Percentiles rank a stretch among this genome's conserved stretches.
Evolutionary conservation across 108 stramenopile species (phyloP).

Genomic region (Hondaea fermentalgiana): DNA sequence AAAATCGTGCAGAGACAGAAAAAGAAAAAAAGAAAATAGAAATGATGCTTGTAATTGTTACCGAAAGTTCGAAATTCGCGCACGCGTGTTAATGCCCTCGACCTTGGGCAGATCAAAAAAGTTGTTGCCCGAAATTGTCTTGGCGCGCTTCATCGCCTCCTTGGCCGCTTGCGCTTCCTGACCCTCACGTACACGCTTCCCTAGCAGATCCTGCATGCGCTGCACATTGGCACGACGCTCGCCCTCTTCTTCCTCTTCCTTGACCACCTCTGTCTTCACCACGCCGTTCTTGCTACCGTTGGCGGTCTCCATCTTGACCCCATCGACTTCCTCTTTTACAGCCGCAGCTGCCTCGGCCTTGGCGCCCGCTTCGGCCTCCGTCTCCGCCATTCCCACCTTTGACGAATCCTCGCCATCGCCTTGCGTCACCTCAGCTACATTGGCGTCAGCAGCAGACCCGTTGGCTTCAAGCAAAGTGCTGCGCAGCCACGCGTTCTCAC

Average conservation of each 20-base stretch:
- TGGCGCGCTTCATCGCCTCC: neutral
- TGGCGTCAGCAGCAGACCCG: neutral
- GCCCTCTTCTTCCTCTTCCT: neutral
- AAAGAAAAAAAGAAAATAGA: too few species aligned
- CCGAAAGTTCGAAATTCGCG: neutral
- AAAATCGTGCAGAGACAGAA: too few species aligned
- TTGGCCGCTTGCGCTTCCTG: neutral
- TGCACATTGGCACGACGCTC: neutral
- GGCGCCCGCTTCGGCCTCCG: neutral
- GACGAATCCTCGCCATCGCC: neutral
- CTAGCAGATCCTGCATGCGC: conserved; percentile 1
- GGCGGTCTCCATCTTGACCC: neutral
- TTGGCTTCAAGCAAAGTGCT: neutral
- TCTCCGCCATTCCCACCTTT: neutral
- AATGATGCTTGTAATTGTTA: neutral
- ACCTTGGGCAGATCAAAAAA: neutral
- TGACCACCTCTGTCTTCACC: neutral
- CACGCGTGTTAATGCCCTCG: neutral
- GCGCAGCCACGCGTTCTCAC: neutral
- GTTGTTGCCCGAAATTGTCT: neutral
- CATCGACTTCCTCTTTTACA: neutral
- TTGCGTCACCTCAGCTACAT: neutral
- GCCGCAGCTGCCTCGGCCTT: neutral
- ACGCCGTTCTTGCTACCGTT: neutral
- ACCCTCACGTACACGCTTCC: neutral